Percentiles rank a stretch among this genome's conserved stretches.
phyloP scores from a whole-genome alignment of 164 flowering plant genomes.

The Vitis amurensis region DNA sequence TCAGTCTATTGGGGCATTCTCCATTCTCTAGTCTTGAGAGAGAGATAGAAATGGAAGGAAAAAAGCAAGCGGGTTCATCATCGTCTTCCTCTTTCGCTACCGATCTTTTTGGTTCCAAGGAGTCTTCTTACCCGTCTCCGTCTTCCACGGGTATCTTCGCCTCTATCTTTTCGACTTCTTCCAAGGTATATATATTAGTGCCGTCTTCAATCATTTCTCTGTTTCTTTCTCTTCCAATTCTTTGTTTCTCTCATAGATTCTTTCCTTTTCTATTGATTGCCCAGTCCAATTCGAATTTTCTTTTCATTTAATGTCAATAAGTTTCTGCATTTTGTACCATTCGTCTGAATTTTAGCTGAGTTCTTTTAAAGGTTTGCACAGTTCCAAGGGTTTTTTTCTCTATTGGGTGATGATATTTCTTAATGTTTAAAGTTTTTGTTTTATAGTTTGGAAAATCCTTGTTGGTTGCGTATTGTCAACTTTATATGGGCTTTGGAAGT shows the following conservation, averaged over 20 bases:
- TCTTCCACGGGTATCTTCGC: conserved; percentile 38
- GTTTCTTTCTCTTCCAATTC: not conserved
- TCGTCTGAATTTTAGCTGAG: not conserved
- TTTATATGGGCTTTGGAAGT: not conserved
- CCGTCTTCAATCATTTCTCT: not conserved
- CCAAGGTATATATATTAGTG: conserved; percentile 25
- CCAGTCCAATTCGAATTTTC: not conserved
- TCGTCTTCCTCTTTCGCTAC: conserved; percentile 31
- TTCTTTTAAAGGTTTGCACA: not conserved
- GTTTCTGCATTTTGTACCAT: not conserved
- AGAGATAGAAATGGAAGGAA: conserved; percentile 32
- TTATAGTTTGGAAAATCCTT: not conserved
- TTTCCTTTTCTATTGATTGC: not conserved
- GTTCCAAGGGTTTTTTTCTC: not conserved
- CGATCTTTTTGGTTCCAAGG: conserved; percentile 33
- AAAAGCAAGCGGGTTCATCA: conserved; percentile 28
- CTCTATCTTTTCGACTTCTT: conserved; percentile 36
- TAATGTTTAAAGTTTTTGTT: not conserved
- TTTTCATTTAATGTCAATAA: not conserved
- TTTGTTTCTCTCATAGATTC: not conserved
- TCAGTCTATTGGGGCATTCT: not conserved
- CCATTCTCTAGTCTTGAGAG: not conserved
- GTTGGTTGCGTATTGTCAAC: not conserved
- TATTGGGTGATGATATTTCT: not conserved
- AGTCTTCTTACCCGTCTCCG: conserved; percentile 15